Evolutionary conservation across 805 yeast species (phyloP).

Genomic region (Candida vartiovaarae): DNA sequence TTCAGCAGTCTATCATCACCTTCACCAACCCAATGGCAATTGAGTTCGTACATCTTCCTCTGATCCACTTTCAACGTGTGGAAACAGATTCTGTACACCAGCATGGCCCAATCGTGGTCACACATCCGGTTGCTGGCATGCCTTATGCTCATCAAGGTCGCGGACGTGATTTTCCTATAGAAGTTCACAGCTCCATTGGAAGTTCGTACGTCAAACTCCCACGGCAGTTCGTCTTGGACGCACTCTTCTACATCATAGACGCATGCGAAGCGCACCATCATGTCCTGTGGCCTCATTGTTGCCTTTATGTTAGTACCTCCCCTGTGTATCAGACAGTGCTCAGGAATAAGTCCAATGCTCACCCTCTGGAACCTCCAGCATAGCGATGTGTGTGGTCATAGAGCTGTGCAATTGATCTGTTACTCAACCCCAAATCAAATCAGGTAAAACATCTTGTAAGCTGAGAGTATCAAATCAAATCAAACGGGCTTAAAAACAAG

Average conservation of each 20-base stretch:
- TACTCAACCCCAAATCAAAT: no score
- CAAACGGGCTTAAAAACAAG: no score
- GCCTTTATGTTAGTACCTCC: constrained; percentile 1
- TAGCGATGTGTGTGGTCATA: not conserved
- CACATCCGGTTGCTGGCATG: constrained; percentile 3
- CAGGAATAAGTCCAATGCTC: not conserved
- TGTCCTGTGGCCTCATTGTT: constrained; percentile 11
- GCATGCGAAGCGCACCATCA: constrained; percentile 3
- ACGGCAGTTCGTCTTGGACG: not conserved
- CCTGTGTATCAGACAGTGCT: not conserved
- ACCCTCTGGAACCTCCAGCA: constrained; percentile 2
- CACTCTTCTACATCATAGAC: constrained; percentile 1
- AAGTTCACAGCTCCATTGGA: constrained; percentile 7
- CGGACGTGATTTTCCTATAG: not conserved
- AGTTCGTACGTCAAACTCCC: constrained; percentile 8
- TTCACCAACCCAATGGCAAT: not conserved
- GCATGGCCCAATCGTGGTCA: constrained; percentile 7
- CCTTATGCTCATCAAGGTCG: not conserved
- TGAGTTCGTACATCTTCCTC: not conserved
- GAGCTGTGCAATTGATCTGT: no score
- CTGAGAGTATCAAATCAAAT: no score
- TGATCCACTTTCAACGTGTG: constrained; percentile 1
- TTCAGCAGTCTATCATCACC: constrained; percentile 1
- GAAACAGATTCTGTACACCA: constrained; percentile 9
- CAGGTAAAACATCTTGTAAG: no score